Evolutionary conservation across 2,329 filamentous ascomycete species (phyloP), one percentile per base, ranked within the genome.

Genomic region (Colletotrichum falcatum): DNA sequence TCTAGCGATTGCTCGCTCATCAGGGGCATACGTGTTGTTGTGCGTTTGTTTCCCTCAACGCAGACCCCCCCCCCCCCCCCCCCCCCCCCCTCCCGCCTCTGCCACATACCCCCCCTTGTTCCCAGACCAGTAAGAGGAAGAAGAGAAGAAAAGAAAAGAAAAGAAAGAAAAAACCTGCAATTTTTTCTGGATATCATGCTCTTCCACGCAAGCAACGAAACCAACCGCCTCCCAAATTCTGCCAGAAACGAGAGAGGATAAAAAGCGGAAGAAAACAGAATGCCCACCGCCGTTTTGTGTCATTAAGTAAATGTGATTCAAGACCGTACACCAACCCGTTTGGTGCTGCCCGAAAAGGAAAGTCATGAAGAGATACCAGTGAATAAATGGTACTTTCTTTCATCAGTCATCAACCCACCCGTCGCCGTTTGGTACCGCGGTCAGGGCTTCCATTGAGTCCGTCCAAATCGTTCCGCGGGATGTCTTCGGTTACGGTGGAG

Each of bases 401-500:
- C 23, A 30, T 35, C 44, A 54, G 11, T 39, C 2, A 12, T 70
- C 30, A 71, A 39, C 48, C 77, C 49, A 82, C 71, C 9, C 83
- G 81, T 37, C 83, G 78, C 30, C 83, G 77, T 76, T 85, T 85
- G 16, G 73, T 74, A 37, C 77, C 78, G 35, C 76, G 76, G 56
- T 74, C 73, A 0, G 77, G 74, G 30, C 73, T 78, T 18, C 59
- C 74, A n/a, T 74, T 71, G 42, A 75, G 28, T 2, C 73, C 76
- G 26, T 74, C 78, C 23, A 85, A 61, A 28, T 86, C 85, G 11
- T 83, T 79, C 14, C 84, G 80, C 20, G 76, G 74, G 26, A 88
- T 85, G 76, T 88, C 86, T 73, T 88, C 86, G 0, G 85, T 88
- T 2, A 79, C 82, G 0, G 82, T 81, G 14, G 84, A 80, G 70